Base-by-base conservation (phyloP, 1,139 yeast genomes). In the Hyphopichia fennica region DNA sequence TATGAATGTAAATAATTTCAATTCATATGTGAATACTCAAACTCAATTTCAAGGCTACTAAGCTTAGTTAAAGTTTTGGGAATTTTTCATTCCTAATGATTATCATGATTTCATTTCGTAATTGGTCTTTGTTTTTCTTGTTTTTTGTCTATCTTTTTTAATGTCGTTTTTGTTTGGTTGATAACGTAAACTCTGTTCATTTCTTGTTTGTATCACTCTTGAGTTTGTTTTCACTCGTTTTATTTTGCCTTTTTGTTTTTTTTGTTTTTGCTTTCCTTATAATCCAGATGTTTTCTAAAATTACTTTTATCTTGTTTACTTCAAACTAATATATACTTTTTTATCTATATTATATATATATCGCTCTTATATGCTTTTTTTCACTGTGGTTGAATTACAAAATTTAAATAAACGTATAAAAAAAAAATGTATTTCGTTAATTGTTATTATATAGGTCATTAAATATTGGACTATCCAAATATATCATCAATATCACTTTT, bases 401-500 rank as follows among this genome's bases (percentile, higher is more conserved):
- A 22, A 7, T 22, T 20, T 9, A 20, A 20, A 20, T 20, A 20
- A 20, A 9, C 9, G 5, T 20, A 20, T 20, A 20, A 5, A 20
- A 20, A 9, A 25, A 25, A 25, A 25, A 9, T 25, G 4, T 4
- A 9, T 4, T 25, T 25, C 13, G 11, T 20, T 5, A 6, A 9
- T 25, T n/a, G 8, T 25, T 25, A 7, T 11, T 25, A 25, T 11
- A n/a, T 25, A 25, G 11, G 23, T 25, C 28, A 10, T 25, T 9
- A 22, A 22, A 25, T 25, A 11, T 4, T 25, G 4, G 13, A 5
- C 49, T 46, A 63, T 6, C 82, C 83, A 60, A 82, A 82, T 18
- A 82, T 78, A 52, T 74, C 80, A 55, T 81, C 87, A 37, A 82
- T 82, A 5, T 77, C 82, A 31, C 71, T 69, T 46, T 65, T 73